Conservation (phyloP, 73 alveolate genomes). For the Effrenium voratum region DNA sequence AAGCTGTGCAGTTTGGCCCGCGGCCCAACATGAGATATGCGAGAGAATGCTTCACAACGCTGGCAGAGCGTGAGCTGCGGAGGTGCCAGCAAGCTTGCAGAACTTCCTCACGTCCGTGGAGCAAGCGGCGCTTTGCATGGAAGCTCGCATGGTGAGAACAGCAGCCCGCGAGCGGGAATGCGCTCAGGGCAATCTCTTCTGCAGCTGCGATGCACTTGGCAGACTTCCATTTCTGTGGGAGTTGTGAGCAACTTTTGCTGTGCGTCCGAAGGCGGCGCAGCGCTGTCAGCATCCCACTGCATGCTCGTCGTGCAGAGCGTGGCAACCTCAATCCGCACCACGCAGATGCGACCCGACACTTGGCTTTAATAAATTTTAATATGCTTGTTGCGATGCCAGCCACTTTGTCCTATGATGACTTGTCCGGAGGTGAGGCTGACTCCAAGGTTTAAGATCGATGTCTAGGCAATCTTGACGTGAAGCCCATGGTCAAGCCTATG, state of each 20-base stretch:
- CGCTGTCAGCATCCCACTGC: slow-evolving; percentile 33
- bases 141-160: slow-evolving; percentile 14
- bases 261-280: not conserved
- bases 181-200: not conserved
- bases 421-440: too few relatives aligned
- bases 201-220: not conserved
- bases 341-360: slow-evolving; percentile 31
- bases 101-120: slow-evolving; percentile 26
- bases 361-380: too few relatives aligned
- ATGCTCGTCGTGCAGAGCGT: slow-evolving; percentile 6
- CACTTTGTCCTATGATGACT: too few relatives aligned
- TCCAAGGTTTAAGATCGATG: too few relatives aligned
- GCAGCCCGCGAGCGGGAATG: slow-evolving; percentile 46
- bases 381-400: too few relatives aligned
- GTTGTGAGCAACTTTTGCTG: not conserved
- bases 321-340: not conserved
- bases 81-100: not conserved
- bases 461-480: too few relatives aligned
- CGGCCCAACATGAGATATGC: not conserved
- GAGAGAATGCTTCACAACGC: not conserved
- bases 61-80: not conserved
- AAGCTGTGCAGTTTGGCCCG: slow-evolving; percentile 12
- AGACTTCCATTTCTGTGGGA: not conserved
- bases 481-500: too few relatives aligned
- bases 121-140: slow-evolving; percentile 58